phyloP scores from a whole-genome alignment of 371 early-diverging fungal species.

The Actinomucor elegans region DNA sequence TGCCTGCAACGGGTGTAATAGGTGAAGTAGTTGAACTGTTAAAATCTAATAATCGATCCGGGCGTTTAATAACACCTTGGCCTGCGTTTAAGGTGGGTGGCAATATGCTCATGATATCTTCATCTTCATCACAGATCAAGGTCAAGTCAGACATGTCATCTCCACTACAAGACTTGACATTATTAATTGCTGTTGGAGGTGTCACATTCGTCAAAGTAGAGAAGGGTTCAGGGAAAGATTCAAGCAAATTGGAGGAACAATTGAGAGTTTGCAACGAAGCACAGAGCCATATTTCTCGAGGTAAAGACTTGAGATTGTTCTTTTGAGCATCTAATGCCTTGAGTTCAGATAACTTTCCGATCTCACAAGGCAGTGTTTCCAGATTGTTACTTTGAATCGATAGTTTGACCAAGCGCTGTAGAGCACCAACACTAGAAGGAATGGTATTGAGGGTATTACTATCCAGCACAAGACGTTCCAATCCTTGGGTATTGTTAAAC shows the following conservation, averaged over 20 bases:
- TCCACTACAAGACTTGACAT: no score
- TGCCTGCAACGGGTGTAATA: neutral
- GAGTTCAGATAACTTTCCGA: slow-evolving; percentile 33
- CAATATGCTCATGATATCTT: slow-evolving; percentile 2
- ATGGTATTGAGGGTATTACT: slow-evolving; percentile 75
- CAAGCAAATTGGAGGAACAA: slow-evolving; percentile 75
- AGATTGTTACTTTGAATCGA: slow-evolving; percentile 65
- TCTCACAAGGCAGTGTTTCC: slow-evolving; percentile 40
- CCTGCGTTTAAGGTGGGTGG: slow-evolving; percentile 20
- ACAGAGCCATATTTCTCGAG: slow-evolving; percentile 87
- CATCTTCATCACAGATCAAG: neutral
- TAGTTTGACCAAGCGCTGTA: slow-evolving; percentile 56
- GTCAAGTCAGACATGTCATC: neutral
- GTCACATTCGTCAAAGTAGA: neutral
- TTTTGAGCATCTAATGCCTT: slow-evolving; percentile 43
- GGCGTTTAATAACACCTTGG: slow-evolving; percentile 22
- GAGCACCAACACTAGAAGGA: slow-evolving; percentile 65
- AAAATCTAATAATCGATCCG: slow-evolving; percentile 14
- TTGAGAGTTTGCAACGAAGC: slow-evolving; percentile 68
- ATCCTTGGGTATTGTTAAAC: slow-evolving; percentile 56
- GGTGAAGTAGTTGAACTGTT: neutral
- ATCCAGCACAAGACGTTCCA: slow-evolving; percentile 70
- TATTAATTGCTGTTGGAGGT: neutral
- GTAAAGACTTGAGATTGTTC: slow-evolving; percentile 73
- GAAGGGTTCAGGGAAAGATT: slow-evolving; percentile 39